These are phyloP conservation scores for Talaromyces adpressus DNA, from an alignment of 495 filamentous ascomycete genomes.

Conservation along the genomic window DNA sequence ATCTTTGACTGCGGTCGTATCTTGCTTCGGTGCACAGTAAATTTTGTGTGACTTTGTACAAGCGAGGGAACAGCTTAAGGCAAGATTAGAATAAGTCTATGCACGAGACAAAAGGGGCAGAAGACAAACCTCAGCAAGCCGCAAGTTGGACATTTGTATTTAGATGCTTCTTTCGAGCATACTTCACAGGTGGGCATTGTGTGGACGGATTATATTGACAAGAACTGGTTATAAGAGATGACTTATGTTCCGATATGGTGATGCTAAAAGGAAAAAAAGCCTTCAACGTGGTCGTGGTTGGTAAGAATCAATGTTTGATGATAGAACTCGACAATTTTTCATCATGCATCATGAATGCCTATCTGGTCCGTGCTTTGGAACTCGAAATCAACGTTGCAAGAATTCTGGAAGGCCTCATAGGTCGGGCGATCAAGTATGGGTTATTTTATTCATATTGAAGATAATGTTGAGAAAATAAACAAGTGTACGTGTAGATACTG, in stretches of 20 bases:
- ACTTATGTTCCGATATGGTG: neutral
- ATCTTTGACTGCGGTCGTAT: slow-evolving; percentile 6
- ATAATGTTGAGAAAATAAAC: neutral
- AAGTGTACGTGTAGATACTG: neutral
- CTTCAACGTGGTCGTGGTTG: neutral
- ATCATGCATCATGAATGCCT: neutral
- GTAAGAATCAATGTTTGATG: neutral
- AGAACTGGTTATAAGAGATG: neutral
- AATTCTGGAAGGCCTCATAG: neutral
- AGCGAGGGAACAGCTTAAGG: slow-evolving; percentile 56
- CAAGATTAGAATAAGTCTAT: neutral
- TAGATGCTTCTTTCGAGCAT: slow-evolving; percentile 47
- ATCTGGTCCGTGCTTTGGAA: neutral
- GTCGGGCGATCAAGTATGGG: neutral
- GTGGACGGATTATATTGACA: slow-evolving; percentile 15
- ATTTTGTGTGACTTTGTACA: slow-evolving; percentile 61
- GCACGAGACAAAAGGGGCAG: neutral
- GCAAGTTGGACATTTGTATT: slow-evolving; percentile 63
- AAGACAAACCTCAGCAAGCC: slow-evolving; percentile 50
- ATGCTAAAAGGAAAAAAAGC: neutral
- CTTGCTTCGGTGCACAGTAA: slow-evolving; percentile 35
- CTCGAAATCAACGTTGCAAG: neutral
- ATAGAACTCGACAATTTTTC: neutral
- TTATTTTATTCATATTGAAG: neutral
- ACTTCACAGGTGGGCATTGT: slow-evolving; percentile 41